Base-by-base conservation (phyloP, 176 grass and related monocot genomes). In the Oryza coarctata region DNA sequence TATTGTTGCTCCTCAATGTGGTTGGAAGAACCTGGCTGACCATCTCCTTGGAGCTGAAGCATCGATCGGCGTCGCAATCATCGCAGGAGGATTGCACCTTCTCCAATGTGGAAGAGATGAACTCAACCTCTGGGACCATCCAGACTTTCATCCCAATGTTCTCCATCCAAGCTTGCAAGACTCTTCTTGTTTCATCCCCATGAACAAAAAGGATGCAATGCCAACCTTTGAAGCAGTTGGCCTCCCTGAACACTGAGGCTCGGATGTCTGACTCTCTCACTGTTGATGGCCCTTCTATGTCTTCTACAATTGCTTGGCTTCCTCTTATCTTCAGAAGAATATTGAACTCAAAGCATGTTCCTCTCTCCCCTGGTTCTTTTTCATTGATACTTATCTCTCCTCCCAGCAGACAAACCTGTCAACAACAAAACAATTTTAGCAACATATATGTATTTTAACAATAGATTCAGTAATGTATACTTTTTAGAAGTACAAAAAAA, bases 361-460 rank as follows among this genome's bases (percentile, higher is more conserved):
- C 95, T 5, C 29, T 78, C 74, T 92, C 89, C 58, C 83, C 81
- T 11, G 71, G 81, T 18, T 87, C 83, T 43, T 91, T 93, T 22
- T 98, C 92, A 67, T 86, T 77, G 35, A 98, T 98, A 52, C 71
- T 88, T 11, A 98, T 98, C 62, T 98, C 92, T 15, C 95, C 95
- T 25, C 95, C 92, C 95, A 94, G 93, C 31, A 98, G 28, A 60
- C 92, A 90, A 61, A 98, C 95, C 95, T 94, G 35, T 8, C 60
- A 68, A 62, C 36, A 32, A 28, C 0, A 30, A 72, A 18, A 39
- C n/a, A n/a, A n/a, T n/a, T n/a, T 20, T 30, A 31, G 20, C n/a
- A 13, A 84, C 7, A 8, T 22, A 3, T 3, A 57, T 23, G n/a
- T 4, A 11, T 25, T 23, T 25, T 25, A 25, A 3, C 9, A 23